Conservation (phyloP, 805 yeast species). For the Blastobotrys americana region DNA sequence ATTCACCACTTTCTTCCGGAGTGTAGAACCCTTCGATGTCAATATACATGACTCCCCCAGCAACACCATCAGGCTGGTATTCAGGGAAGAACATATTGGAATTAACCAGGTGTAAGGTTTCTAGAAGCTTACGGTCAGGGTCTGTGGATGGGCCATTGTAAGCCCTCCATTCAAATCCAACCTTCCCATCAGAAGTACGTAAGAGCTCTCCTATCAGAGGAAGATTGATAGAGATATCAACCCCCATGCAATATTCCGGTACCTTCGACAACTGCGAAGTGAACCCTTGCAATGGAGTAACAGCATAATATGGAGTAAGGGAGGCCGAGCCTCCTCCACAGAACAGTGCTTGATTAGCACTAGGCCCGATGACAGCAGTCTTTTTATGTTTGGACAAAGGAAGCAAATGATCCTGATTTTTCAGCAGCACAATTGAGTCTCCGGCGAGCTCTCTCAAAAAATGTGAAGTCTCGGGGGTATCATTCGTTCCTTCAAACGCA, state of each 20-base stretch:
- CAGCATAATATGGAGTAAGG: constrained; percentile 40
- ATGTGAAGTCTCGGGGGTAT: constrained; percentile 41
- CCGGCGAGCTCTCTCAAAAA: constrained; percentile 39
- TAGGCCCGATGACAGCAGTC: constrained; percentile 53
- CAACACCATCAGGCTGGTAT: constrained; percentile 9
- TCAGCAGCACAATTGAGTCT: constrained; percentile 49
- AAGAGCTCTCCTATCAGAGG: constrained; percentile 29
- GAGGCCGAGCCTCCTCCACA: constrained; percentile 63
- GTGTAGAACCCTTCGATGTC: constrained; percentile 38
- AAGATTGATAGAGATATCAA: constrained; percentile 33
- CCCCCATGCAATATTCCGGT: constrained; percentile 16
- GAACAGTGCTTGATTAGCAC: constrained; percentile 42
- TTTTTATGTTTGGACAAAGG: constrained; percentile 40
- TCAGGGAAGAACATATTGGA: constrained; percentile 17
- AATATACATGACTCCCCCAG: constrained; percentile 32
- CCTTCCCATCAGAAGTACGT: constrained; percentile 9
- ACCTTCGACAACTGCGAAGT: constrained; percentile 1
- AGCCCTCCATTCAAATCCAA: constrained; percentile 10
- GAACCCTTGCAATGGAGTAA: constrained; percentile 22
- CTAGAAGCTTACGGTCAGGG: constrained; percentile 11
- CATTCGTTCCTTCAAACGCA: constrained; percentile 36
- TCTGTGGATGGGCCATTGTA: constrained; percentile 7
- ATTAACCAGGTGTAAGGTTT: constrained; percentile 6
- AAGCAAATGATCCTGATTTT: constrained; percentile 41
- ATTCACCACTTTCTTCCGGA: constrained; percentile 44